phyloP scores from a whole-genome alignment of 2,329 filamentous ascomycete species.

The Cladophialophora exuberans region DNA sequence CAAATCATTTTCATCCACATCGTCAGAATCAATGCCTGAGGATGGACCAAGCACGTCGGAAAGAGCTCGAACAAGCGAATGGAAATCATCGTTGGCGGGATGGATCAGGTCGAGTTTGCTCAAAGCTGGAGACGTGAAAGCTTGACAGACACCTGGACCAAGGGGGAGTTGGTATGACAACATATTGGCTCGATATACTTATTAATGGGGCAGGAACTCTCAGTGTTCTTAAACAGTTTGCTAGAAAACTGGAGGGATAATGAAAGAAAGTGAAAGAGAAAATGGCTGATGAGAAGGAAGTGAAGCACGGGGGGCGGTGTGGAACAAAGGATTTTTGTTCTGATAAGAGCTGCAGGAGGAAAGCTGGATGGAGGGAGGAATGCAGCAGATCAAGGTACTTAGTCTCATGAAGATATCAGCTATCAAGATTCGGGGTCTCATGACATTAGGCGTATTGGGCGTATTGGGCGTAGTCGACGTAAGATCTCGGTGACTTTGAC shows the following conservation, averaged over 20 bases:
- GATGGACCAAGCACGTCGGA: slow-evolving; percentile 75
- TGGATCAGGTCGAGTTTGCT: slow-evolving; percentile 13
- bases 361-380: background rate
- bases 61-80: slow-evolving; percentile 72
- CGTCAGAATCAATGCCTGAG: slow-evolving; percentile 79
- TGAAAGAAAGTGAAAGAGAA: background rate
- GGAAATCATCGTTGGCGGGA: slow-evolving; percentile 55
- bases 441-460: background rate
- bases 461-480: background rate
- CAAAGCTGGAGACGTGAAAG: slow-evolving; percentile 2
- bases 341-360: slow-evolving; percentile 1
- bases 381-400: background rate
- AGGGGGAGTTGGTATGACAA: slow-evolving; percentile 14
- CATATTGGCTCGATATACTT: slow-evolving; percentile 15
- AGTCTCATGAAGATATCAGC: background rate
- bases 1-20: slow-evolving; percentile 75
- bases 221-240: too few relatives aligned
- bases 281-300: slow-evolving; percentile 2
- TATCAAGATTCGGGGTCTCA: slow-evolving; percentile 5
- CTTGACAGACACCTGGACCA: background rate
- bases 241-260: too few relatives aligned
- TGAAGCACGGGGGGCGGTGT: slow-evolving; percentile 9
- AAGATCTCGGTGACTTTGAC: slow-evolving; percentile 3
- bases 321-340: background rate
- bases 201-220: too few relatives aligned